phyloP scores from a whole-genome alignment of 148 eudicot genomes.

The Spergularia marina region DNA sequence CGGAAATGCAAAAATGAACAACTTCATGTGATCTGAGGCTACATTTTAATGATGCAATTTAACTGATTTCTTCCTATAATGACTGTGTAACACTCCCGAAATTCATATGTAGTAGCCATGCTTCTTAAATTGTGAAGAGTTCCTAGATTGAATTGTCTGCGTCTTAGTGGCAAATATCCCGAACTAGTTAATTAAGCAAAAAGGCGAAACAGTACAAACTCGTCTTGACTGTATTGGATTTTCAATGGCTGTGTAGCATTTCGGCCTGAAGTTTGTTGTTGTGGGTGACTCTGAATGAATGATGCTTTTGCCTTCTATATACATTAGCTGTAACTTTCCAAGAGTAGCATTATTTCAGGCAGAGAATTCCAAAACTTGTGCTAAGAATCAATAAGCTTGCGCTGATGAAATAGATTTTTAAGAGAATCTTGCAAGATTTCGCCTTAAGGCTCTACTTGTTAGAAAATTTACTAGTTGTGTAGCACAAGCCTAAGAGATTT shows the following conservation, averaged over 20 bases:
- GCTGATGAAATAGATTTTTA: neutral
- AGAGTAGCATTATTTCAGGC: too few relatives aligned
- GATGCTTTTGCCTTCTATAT: too few relatives aligned
- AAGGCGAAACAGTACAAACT: neutral
- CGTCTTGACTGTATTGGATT: neutral
- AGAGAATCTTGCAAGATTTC: neutral
- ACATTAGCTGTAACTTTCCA: too few relatives aligned
- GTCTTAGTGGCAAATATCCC: neutral
- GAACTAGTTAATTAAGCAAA: neutral
- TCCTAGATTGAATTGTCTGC: neutral
- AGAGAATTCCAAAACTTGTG: too few relatives aligned
- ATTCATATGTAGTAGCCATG: neutral
- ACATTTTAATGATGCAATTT: neutral
- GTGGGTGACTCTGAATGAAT: neutral
- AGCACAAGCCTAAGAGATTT: neutral
- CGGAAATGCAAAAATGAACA: neutral
- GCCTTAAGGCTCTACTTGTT: neutral
- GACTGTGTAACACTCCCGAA: too few relatives aligned
- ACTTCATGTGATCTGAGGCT: neutral
- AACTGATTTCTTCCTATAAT: neutral
- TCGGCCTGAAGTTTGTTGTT: neutral
- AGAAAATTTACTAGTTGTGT: neutral
- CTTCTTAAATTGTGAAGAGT: too few relatives aligned
- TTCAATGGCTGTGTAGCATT: neutral
- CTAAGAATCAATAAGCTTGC: neutral